Base-by-base conservation (phyloP, 2,329 filamentous ascomycete species). In the Xylaria sp. region DNA sequence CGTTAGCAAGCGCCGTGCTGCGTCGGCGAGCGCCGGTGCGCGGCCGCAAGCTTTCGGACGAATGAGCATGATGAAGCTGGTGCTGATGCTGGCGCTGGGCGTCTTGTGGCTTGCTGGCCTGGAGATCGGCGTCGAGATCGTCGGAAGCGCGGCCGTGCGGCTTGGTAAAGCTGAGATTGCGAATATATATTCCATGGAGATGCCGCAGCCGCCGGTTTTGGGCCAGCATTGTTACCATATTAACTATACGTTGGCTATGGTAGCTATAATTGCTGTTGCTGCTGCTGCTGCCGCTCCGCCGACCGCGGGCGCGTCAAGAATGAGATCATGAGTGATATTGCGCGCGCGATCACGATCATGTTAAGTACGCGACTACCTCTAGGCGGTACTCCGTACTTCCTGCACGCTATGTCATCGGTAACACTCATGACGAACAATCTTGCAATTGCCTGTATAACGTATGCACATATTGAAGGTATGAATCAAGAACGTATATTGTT, bases 161-260 rank as follows among this genome's bases (percentile, higher is more conserved):
- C 71, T 84, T 84, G 28, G 84, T 84, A 73, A 97, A 90, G 70
- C 89, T 90, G 52, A 98, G 85, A 80, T 98, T 98, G 67, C 95
- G 93, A 61, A 98, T 83, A 65, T 92, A 95, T 74, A 98, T 89
- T 74, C 93, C 94, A 76, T 93, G 91, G 4, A 98, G 87, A 83
- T 98, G 94, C 64, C 95, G 90, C 63, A 98, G 86, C 80, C 92
- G 94, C 79, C 94, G 92, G 80, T 97, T 98, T 86, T 96, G 87
- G 20, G 88, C 83, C 37, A 90, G 82, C 71, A 91, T 78, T 28
- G 68, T 77, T 44, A 34, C 55, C 48, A 20, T 37, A 12, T 62
- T n/a, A 1, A n/a, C 13, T 46, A 7, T n/a, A 46, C 41, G 18
- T 25, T 12, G 44, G n/a, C 54, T 57, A 28, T 28, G 34, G 48